Conservation (phyloP, 176 grass and related monocot genomes). For the Hsuehochloa calcarea region DNA sequence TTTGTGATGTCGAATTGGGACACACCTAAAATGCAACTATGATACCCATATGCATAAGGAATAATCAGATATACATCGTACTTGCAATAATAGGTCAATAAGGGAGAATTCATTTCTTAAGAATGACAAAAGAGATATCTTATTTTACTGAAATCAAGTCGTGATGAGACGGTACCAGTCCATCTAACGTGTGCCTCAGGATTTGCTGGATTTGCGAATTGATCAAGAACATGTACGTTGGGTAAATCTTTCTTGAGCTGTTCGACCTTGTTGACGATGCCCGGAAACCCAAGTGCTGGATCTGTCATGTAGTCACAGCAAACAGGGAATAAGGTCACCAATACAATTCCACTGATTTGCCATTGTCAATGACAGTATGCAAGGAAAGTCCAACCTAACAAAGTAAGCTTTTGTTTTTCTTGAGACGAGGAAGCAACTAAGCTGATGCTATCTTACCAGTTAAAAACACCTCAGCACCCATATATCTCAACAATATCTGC, state of each 20-base stretch:
- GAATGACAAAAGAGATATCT: neutral
- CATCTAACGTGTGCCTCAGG: slow-evolving; percentile 51
- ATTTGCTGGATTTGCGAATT: slow-evolving; percentile 68
- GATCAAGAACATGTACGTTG: slow-evolving; percentile 63
- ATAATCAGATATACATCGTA: neutral
- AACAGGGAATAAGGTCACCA: neutral
- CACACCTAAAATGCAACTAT: neutral
- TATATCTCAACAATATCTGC: slow-evolving; percentile 62
- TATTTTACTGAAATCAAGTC: neutral
- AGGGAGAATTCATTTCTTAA: neutral
- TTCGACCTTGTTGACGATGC: slow-evolving; percentile 42
- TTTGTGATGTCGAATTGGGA: too few species aligned
- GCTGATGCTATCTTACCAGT: slow-evolving; percentile 38
- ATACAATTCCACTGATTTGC: neutral
- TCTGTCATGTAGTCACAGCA: slow-evolving; percentile 44
- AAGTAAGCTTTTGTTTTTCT: neutral
- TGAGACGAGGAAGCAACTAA: neutral
- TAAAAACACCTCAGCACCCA: slow-evolving; percentile 61
- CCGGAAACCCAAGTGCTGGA: slow-evolving; percentile 52
- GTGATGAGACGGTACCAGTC: slow-evolving; percentile 48
- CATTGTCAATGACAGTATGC: neutral
- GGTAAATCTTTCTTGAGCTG: slow-evolving; percentile 61
- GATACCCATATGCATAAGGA: neutral
- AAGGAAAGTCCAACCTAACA: neutral
- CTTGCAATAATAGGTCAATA: neutral